phyloP scores from a whole-genome alignment of 768 basidiomycete species.

The Kwoniella shandongensis region DNA sequence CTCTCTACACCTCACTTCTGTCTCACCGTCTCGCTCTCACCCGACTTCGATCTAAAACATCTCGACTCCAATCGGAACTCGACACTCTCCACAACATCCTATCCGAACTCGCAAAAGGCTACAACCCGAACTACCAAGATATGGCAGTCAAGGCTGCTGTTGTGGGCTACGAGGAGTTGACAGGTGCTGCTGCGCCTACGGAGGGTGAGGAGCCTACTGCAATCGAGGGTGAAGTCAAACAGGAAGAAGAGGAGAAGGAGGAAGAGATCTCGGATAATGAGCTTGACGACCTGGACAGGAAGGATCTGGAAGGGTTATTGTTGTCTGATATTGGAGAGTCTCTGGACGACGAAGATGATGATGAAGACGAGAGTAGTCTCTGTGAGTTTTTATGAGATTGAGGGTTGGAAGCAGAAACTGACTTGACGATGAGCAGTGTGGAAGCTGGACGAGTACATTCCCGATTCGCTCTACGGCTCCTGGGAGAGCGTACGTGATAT shows the following conservation, averaged over 20 bases:
- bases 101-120: slow-evolving; percentile 72
- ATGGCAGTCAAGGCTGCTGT: slow-evolving; percentile 98
- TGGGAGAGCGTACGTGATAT: slow-evolving; percentile 69
- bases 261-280: slow-evolving; percentile 57
- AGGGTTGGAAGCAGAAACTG: slow-evolving; percentile 4
- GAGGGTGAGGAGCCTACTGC: slow-evolving; percentile 20
- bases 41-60: slow-evolving; percentile 70
- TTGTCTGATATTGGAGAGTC: slow-evolving; percentile 71
- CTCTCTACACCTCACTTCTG: slow-evolving; percentile 72
- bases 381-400: slow-evolving; percentile 58
- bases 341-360: slow-evolving; percentile 55
- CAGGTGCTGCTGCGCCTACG: slow-evolving; percentile 5
- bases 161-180: slow-evolving; percentile 75
- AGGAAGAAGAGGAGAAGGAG: slow-evolving; percentile 33
- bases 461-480: slow-evolving; percentile 71
- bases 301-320: slow-evolving; percentile 72
- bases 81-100: slow-evolving; percentile 79
- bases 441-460: slow-evolving; percentile 76
- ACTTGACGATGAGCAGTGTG: slow-evolving; percentile 67
- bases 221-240: slow-evolving; percentile 45
- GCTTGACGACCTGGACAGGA: slow-evolving; percentile 57
- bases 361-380: slow-evolving; percentile 54
- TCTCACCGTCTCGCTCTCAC: slow-evolving; percentile 73
- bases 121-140: slow-evolving; percentile 99
- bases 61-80: slow-evolving; percentile 72